Evolutionary conservation across 139 green algal species (phyloP).

Genomic region (Nannochloris sp.): DNA sequence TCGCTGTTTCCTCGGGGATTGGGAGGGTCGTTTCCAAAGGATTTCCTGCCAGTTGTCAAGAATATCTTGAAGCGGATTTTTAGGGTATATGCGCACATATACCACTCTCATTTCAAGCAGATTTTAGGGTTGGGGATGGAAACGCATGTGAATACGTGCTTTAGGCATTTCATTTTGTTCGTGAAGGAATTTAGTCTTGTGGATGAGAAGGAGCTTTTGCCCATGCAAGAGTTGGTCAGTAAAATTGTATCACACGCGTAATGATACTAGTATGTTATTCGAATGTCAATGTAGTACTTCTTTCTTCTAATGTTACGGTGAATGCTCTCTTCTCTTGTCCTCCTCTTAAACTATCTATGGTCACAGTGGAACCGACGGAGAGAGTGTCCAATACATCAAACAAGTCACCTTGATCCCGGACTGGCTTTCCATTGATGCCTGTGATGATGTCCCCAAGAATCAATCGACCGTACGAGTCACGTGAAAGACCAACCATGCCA

Average conservation of each 20-base stretch:
- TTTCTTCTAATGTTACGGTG: conserved; percentile 26
- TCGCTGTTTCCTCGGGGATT: conserved; percentile 82
- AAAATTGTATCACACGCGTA: conserved; percentile 36
- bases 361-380: conserved; percentile 35
- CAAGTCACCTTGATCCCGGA: conserved; percentile 47
- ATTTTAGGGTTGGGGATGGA: conserved; percentile 68
- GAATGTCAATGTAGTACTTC: background rate
- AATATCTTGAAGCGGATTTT: conserved; percentile 98
- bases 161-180: conserved; percentile 99
- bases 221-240: conserved; percentile 91
- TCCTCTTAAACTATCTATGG: conserved; percentile 27
- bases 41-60: conserved; percentile 79
- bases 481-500: conserved; percentile 25
- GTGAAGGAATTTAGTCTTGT: conserved; percentile 67
- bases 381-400: conserved; percentile 50
- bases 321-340: conserved; percentile 17
- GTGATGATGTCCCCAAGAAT: conserved; percentile 50
- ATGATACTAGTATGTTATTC: conserved; percentile 14
- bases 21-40: conserved; percentile 71
- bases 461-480: conserved; percentile 32
- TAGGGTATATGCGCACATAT: conserved; percentile 98
- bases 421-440: conserved; percentile 34
- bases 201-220: conserved; percentile 84
- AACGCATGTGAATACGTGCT: conserved; percentile 98
- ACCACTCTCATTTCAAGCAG: conserved; percentile 92